Evolutionary conservation across 768 basidiomycete species (phyloP).

Genomic region (Suillus luteus): DNA sequence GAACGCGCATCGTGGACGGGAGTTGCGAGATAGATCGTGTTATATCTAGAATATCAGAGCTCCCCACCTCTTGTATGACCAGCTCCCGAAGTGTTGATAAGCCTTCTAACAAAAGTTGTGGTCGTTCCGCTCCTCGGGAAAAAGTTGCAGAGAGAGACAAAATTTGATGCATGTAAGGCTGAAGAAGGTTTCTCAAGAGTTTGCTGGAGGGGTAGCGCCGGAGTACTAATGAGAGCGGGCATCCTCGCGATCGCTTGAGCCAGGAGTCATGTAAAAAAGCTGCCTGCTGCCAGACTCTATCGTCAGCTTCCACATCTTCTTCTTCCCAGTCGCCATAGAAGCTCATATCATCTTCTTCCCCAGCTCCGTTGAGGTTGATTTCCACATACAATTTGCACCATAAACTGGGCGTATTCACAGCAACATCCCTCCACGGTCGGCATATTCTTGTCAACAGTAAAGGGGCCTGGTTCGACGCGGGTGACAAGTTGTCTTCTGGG

Average conservation of each 20-base stretch:
- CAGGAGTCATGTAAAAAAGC: neutral
- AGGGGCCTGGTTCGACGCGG: conserved; percentile 32
- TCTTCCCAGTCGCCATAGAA: no score
- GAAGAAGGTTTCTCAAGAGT: neutral
- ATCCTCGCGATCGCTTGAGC: neutral
- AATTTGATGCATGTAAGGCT: neutral
- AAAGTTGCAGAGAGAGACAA: neutral
- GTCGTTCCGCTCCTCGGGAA: no score
- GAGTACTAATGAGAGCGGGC: neutral
- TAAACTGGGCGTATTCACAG: conserved; percentile 41
- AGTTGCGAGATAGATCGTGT: no score
- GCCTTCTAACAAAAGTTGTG: no score
- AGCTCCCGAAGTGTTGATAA: neutral
- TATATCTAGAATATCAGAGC: no score
- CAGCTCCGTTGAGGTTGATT: neutral
- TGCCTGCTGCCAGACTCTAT: neutral
- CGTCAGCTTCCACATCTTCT: neutral
- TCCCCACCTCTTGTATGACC: neutral
- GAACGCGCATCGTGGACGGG: no score
- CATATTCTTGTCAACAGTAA: conserved; percentile 43
- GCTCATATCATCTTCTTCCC: no score
- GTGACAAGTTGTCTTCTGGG: conserved; percentile 28
- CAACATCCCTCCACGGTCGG: conserved; percentile 43
- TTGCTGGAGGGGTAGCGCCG: neutral
- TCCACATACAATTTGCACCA: conserved; percentile 46